Conservation (phyloP, 1,284 basidiomycete species). For the Marasmius sp. region DNA sequence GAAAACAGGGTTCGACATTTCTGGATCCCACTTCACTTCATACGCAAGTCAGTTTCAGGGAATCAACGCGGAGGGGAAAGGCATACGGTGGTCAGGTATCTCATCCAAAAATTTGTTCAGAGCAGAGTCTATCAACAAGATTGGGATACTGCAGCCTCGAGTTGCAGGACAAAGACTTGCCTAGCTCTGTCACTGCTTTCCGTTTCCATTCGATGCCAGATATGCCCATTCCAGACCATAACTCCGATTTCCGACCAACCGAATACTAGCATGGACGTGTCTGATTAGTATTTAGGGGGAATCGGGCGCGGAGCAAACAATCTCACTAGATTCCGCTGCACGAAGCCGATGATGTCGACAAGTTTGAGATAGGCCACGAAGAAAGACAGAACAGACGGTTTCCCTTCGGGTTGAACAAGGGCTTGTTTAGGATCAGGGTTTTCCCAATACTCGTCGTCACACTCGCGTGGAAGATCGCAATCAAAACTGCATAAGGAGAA, state of each 20-base stretch:
- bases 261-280: not conserved
- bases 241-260: not conserved
- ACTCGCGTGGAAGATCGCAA: no score
- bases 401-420: not conserved
- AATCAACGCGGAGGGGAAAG: not conserved
- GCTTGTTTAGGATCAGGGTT: not conserved
- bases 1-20: slow-evolving; percentile 42
- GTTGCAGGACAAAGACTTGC: not conserved
- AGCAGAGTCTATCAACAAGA: slow-evolving; percentile 39
- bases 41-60: not conserved
- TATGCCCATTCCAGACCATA: not conserved
- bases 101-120: slow-evolving; percentile 59
- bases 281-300: not conserved
- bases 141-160: not conserved
- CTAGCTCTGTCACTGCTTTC: not conserved
- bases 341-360: not conserved
- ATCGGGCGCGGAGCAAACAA: no score
- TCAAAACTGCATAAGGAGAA: no score
- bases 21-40: slow-evolving; percentile 62
- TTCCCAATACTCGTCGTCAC: not conserved
- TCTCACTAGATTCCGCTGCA: not conserved
- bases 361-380: not conserved
- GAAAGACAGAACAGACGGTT: not conserved
- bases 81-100: slow-evolving; percentile 48
- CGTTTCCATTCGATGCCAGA: not conserved